These are phyloP conservation scores for Immersiella caudata DNA, from an alignment of 495 filamentous ascomycete genomes.

Conservation along the genomic window DNA sequence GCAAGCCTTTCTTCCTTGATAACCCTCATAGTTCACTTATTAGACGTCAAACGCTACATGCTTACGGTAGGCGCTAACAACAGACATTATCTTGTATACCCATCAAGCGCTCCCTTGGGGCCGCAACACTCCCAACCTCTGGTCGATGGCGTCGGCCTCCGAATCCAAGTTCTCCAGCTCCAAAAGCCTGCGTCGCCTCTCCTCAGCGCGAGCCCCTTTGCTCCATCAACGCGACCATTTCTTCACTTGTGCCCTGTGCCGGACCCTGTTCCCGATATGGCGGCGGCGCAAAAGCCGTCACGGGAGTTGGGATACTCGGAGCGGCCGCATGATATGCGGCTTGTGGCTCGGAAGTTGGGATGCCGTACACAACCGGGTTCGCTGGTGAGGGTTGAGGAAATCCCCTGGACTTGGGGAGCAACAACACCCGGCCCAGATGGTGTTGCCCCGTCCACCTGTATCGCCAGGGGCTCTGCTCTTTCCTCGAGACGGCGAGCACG, in stretches of 20 bases:
- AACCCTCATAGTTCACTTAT: too few relatives aligned
- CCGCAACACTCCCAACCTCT: background rate
- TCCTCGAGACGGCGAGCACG: background rate
- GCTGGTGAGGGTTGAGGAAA: too few relatives aligned
- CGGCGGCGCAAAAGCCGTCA: background rate
- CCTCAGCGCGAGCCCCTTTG: background rate
- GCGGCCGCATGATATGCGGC: background rate
- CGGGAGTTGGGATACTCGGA: background rate
- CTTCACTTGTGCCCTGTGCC: background rate
- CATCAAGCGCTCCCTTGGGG: background rate
- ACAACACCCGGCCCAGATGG: too few relatives aligned
- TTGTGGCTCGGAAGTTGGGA: background rate
- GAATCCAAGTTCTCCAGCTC: background rate
- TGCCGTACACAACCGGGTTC: too few relatives aligned
- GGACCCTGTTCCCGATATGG: background rate
- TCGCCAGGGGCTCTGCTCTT: too few relatives aligned
- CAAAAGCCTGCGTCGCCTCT: background rate
- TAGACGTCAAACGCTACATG: too few relatives aligned
- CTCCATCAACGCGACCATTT: background rate
- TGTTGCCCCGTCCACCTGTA: too few relatives aligned
- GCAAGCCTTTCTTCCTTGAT: background rate
- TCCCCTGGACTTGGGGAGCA: too few relatives aligned
- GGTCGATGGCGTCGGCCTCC: background rate
- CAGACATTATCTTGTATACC: background rate
- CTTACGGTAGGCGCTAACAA: too few relatives aligned